These are phyloP conservation scores for Trichoderma orchidacearum DNA, from an alignment of 495 filamentous ascomycete genomes.

Conservation along the genomic window DNA sequence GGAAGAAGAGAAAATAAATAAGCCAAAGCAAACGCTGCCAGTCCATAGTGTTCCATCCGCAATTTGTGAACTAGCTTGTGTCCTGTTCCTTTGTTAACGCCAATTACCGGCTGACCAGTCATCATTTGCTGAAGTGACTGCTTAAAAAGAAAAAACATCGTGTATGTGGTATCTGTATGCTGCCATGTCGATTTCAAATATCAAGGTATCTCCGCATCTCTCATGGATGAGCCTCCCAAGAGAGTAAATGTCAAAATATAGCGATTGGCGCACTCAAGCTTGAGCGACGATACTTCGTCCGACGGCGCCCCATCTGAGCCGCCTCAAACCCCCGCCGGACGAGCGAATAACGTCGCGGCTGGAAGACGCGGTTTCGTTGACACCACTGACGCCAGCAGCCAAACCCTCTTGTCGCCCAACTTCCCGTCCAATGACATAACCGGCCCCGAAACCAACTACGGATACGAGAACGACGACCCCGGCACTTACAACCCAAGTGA, in stretches of 20 bases:
- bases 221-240: not conserved
- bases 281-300: constrained; percentile 27
- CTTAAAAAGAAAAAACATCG: not conserved
- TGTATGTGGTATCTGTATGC: constrained; percentile 1
- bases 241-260: not conserved
- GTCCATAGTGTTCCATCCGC: not conserved
- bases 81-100: not conserved
- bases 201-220: not conserved
- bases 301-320: constrained; percentile 33
- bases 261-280: constrained; percentile 1
- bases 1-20: not conserved
- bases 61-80: not conserved
- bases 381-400: constrained; percentile 22
- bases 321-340: constrained; percentile 23
- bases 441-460: constrained; percentile 85
- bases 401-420: constrained; percentile 54
- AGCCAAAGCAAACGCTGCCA: not conserved
- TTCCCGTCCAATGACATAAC: constrained; percentile 77
- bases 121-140: not conserved
- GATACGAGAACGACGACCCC: constrained; percentile 86
- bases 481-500: constrained; percentile 86
- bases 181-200: not conserved
- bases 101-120: not conserved
- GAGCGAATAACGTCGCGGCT: constrained; percentile 27
- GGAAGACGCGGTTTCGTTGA: constrained; percentile 28